Evolutionary conservation across 2,329 filamentous ascomycete genomes (phyloP).

Genomic region (Mycosphaerella arachidis): DNA sequence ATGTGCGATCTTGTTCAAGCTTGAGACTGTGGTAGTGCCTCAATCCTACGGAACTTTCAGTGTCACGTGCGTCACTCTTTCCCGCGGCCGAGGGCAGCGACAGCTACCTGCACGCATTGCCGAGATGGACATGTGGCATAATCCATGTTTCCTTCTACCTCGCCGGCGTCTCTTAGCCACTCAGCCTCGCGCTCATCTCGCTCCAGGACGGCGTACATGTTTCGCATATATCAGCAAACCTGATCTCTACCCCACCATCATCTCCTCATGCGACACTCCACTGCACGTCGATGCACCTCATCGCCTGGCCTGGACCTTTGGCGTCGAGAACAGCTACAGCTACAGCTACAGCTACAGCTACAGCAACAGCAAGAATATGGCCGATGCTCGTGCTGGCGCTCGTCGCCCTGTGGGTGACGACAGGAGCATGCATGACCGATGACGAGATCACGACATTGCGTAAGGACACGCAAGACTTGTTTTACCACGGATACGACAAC

Average conservation of each 20-base stretch:
- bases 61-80: background rate
- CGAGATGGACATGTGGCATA: background rate
- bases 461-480: slow-evolving; percentile 62
- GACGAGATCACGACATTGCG: slow-evolving; percentile 37
- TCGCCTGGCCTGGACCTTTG: slow-evolving; percentile 22
- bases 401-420: slow-evolving; percentile 30
- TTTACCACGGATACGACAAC: slow-evolving; percentile 94
- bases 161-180: background rate
- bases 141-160: background rate
- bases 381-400: slow-evolving; percentile 32
- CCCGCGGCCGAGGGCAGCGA: background rate
- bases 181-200: background rate
- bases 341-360: background rate
- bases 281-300: slow-evolving; percentile 23
- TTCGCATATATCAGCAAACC: background rate
- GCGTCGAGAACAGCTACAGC: slow-evolving; percentile 8
- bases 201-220: background rate
- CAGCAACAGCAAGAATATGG: slow-evolving; percentile 25
- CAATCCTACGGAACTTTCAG: background rate
- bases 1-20: background rate
- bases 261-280: slow-evolving; percentile 2
- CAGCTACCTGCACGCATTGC: background rate
- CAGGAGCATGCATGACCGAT: slow-evolving; percentile 43
- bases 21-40: background rate
- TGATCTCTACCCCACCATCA: background rate